Conservation (phyloP, 2,329 filamentous ascomycete genomes). For the Acrodontium crateriforme region DNA sequence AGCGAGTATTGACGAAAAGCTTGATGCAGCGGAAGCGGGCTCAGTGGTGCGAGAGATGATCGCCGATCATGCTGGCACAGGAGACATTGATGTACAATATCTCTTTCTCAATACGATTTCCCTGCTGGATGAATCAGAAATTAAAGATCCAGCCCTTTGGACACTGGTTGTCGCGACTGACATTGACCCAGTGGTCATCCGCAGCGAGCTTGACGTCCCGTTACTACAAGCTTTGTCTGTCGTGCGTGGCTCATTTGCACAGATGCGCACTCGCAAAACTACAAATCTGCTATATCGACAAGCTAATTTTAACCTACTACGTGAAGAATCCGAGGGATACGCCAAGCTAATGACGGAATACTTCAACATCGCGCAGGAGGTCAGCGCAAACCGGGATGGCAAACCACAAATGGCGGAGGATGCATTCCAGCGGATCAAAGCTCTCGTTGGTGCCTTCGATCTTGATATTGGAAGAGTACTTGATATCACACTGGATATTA, state of each 20-base stretch:
- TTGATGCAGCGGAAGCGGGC: conserved; percentile 58
- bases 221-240: conserved; percentile 64
- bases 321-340: conserved; percentile 93
- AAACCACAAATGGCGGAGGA: conserved; percentile 62
- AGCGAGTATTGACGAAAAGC: conserved; percentile 54
- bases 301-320: conserved; percentile 88
- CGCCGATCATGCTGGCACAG: conserved; percentile 35
- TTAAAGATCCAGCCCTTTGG: conserved; percentile 43
- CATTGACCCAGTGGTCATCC: conserved; percentile 59
- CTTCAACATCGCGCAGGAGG: conserved; percentile 64
- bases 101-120: conserved; percentile 75
- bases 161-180: conserved; percentile 58
- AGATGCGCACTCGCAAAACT: conserved; percentile 73
- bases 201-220: conserved; percentile 67
- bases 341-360: conserved; percentile 92
- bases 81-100: conserved; percentile 35
- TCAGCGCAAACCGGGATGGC: conserved; percentile 47
- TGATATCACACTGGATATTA: conserved; percentile 89
- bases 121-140: conserved; percentile 60
- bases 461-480: conserved; percentile 88
- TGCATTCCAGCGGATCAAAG: conserved; percentile 84
- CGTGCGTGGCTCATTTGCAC: conserved; percentile 71
- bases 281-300: conserved; percentile 91
- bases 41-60: conserved; percentile 61
- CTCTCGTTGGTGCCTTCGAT: conserved; percentile 91